A percentile compares a stretch with the other conserved stretches of the same genome.
Evolutionary conservation across 345 rosid genomes (phyloP).

Genomic region (Citrus inodora): DNA sequence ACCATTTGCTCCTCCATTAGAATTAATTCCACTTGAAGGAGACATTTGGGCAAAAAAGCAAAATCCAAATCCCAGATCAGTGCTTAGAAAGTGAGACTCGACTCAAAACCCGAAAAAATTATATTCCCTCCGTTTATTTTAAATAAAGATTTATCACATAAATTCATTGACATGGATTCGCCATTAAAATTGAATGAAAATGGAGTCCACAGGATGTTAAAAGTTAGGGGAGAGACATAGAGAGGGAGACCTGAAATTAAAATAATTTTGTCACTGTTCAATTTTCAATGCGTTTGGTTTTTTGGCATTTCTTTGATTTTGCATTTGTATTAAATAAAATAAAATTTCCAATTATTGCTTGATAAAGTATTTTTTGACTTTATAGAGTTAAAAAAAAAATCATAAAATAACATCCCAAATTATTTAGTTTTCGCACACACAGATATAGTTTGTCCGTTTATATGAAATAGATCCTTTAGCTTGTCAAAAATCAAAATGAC

Average conservation of each 20-base stretch:
- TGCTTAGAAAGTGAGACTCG: background rate
- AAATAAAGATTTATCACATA: background rate
- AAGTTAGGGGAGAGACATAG: background rate
- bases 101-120: background rate
- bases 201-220: background rate
- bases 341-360: background rate
- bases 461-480: background rate
- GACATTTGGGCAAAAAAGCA: slow-evolving; percentile 25
- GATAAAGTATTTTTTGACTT: background rate
- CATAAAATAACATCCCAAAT: background rate
- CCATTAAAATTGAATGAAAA: background rate
- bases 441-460: background rate
- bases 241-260: background rate
- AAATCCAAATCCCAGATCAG: slow-evolving; percentile 8
- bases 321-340: background rate
- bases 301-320: background rate
- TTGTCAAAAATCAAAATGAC: too few species aligned
- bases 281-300: background rate
- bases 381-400: background rate
- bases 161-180: background rate
- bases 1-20: slow-evolving; percentile 11
- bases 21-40: slow-evolving; percentile 28
- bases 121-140: background rate
- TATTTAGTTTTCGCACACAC: background rate
- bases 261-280: background rate